Percentiles rank a stretch among this genome's conserved stretches.
These are phyloP conservation scores for Borovskyia barvae DNA, from an alignment of 208 protist species.

Conservation along the genomic window DNA sequence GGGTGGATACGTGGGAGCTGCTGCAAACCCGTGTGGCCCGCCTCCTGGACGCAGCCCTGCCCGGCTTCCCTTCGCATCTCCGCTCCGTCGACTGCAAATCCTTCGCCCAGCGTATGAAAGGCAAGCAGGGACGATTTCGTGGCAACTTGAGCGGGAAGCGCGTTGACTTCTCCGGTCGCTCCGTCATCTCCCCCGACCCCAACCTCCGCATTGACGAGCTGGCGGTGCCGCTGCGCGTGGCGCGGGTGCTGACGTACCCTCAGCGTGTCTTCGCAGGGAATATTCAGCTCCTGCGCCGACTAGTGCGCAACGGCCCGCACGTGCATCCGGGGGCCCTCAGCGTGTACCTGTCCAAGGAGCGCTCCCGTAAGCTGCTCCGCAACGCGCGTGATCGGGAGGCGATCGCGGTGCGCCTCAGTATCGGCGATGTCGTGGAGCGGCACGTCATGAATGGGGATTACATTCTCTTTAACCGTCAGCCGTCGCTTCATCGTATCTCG, in stretches of 20 bases:
- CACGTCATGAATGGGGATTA: constrained; percentile 98
- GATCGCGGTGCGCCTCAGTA: constrained; percentile 77
- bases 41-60: constrained; percentile 79
- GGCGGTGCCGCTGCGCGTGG: constrained; percentile 96
- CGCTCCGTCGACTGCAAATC: constrained; percentile 74
- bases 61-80: constrained; percentile 73
- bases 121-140: constrained; percentile 99
- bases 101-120: constrained; percentile 98
- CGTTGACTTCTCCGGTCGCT: constrained; percentile 99
- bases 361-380: constrained; percentile 75
- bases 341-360: constrained; percentile 81
- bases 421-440: constrained; percentile 99
- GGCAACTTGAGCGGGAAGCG: constrained; percentile 99
- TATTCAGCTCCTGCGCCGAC: constrained; percentile 85
- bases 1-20: constrained; percentile 96
- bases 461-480: constrained; percentile 99
- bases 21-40: constrained; percentile 94
- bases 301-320: constrained; percentile 96
- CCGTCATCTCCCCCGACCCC: constrained; percentile 99
- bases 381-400: constrained; percentile 66
- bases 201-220: constrained; percentile 98
- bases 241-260: constrained; percentile 97
- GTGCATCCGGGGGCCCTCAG: constrained; percentile 97
- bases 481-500: constrained; percentile 98
- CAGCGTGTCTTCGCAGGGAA: constrained; percentile 96